Conservation (phyloP, 192 early-diverging fungal genomes). For the Linnemannia zychae region DNA sequence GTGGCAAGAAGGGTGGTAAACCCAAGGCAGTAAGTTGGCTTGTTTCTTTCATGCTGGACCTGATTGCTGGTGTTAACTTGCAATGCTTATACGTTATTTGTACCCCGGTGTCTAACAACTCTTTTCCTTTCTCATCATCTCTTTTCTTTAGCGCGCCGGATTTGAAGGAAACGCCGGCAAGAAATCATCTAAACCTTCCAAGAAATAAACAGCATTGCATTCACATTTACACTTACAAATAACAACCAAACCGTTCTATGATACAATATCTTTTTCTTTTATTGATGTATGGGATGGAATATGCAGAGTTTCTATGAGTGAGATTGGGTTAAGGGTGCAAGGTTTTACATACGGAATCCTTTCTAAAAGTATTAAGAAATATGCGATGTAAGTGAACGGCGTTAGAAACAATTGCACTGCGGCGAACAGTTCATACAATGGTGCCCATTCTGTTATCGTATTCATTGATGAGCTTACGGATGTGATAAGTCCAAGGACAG, state of each 20-base stretch:
- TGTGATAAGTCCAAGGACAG: slow-evolving; percentile 57
- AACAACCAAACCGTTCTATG: neutral
- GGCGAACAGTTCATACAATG: neutral
- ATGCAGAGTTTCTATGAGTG: neutral
- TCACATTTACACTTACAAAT: slow-evolving; percentile 26
- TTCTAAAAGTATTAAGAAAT: slow-evolving; percentile 15
- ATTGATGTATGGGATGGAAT: neutral
- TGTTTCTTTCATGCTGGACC: neutral
- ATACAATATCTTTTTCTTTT: neutral
- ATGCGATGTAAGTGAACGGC: neutral
- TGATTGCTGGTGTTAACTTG: neutral
- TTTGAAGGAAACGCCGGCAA: slow-evolving; percentile 56
- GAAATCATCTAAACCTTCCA: slow-evolving; percentile 56
- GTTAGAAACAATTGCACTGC: neutral
- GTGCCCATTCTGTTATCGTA: no score
- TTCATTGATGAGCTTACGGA: slow-evolving; percentile 57
- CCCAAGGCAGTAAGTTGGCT: slow-evolving; percentile 53
- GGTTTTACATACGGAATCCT: slow-evolving; percentile 21
- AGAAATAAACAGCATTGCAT: slow-evolving; percentile 57
- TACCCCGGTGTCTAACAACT: neutral
- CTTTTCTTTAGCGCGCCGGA: slow-evolving; percentile 35
- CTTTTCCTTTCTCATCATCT: neutral
- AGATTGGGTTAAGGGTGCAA: neutral
- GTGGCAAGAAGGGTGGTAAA: slow-evolving; percentile 58
- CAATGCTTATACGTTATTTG: neutral